Conservation (phyloP, 2,329 filamentous ascomycete species). For the Lithohypha guttulata region DNA sequence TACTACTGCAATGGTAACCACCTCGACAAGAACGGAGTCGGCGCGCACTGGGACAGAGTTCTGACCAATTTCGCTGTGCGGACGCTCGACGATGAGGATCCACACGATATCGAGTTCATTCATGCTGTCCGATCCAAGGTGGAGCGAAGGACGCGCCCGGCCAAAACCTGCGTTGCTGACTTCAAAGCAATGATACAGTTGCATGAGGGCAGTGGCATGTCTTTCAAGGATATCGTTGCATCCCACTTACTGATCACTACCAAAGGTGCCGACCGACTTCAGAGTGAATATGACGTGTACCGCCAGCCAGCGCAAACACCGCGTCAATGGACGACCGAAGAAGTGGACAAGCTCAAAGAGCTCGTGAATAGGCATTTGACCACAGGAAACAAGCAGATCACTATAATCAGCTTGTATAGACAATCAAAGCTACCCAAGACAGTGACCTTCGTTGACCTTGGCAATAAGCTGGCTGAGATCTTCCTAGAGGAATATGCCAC, state of each 20-base stretch:
- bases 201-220: constrained; percentile 17
- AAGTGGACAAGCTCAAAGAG: not conserved
- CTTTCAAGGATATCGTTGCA: constrained; percentile 19
- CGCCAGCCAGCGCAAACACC: constrained; percentile 5
- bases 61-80: constrained; percentile 9
- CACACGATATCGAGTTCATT: constrained; percentile 18
- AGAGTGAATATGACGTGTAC: constrained; percentile 15
- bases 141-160: not conserved
- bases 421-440: not conserved
- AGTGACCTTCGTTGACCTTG: not conserved
- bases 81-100: constrained; percentile 12
- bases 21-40: constrained; percentile 9
- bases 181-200: constrained; percentile 18
- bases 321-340: not conserved
- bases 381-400: not conserved
- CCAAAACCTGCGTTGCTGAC: constrained; percentile 13
- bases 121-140: constrained; percentile 11
- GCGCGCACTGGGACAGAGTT: constrained; percentile 15
- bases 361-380: not conserved
- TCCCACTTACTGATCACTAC: constrained; percentile 11
- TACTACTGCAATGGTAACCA: constrained; percentile 16
- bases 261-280: constrained; percentile 12
- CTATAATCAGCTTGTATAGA: not conserved
- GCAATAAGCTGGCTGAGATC: constrained; percentile 16
- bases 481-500: constrained; percentile 12